Base-by-base conservation (phyloP, 495 filamentous ascomycete species). In the Penicillium taxi region DNA sequence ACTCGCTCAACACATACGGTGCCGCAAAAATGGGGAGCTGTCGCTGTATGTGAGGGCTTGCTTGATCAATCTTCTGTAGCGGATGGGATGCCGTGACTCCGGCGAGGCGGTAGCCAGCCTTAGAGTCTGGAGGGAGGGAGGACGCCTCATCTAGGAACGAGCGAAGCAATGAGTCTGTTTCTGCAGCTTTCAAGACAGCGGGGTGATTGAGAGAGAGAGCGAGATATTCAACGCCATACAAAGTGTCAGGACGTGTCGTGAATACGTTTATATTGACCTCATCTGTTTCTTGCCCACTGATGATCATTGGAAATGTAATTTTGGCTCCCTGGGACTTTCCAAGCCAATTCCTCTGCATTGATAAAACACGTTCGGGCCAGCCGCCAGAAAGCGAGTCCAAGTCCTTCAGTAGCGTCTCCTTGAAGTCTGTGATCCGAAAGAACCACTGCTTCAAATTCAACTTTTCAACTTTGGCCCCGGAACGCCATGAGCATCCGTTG, bases 271-370 rank as follows among this genome's bases (percentile, higher is more conserved):
- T 69, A 17, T 63, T 54, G 12, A 59, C 46, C 14, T 53, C 23
- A 0, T 35, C 32, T 0, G 48, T 44, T n/a, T 52, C 47, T 4
- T 65, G 47, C 6, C 59, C 45, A 12, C 58, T 42, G 9, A 61
- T 52, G 33, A 61, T 48, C 4, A 84, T 50, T 2, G 72, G 70
- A 39, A 94, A 94, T 41, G 71, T 75, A 45, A 93, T 67, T 35
- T 74, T 77, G 2, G 80, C 81, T 8, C 86, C 87, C 5, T 64
- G 59, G 0, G 84, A 88, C 47, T 77, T 82, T 12, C 87, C 87
- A 15, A 94, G 71, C 87, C 87, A 94, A 54, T 94, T 88, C 48
- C 72, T 75, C 54, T 94, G 87, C 83, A 90, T 86, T 2, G 81
- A 62, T 37, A 85, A 45, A 5, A 94, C 87, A 35, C 81, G 70